These are phyloP conservation scores for Ambrosia hybrid DNA, from an alignment of 140 eudicot genomes.

Conservation along the genomic window DNA sequence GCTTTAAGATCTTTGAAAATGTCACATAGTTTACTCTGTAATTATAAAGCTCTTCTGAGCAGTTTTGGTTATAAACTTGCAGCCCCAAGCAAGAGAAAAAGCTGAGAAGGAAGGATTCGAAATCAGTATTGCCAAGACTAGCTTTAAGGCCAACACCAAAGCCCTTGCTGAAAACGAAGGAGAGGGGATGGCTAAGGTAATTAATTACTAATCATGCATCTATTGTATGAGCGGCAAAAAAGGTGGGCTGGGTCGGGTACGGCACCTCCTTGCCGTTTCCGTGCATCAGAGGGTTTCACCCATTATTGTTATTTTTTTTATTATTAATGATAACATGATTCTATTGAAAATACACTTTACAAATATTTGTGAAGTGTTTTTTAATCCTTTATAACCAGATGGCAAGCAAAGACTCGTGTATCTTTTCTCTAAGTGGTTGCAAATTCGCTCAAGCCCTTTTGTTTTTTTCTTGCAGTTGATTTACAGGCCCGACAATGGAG, in stretches of 20 bases:
- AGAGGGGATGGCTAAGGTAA: conserved; percentile 98
- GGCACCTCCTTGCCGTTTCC: too few relatives aligned
- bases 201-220: conserved; percentile 14
- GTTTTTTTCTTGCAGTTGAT: conserved; percentile 57
- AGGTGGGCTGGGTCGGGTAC: neutral
- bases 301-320: neutral
- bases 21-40: neutral
- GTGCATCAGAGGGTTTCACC: neutral
- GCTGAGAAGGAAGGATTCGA: conserved; percentile 96
- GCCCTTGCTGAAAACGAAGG: conserved; percentile 99
- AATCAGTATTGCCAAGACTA: conserved; percentile 74
- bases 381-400: neutral
- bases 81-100: conserved; percentile 97
- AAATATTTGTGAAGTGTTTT: neutral
- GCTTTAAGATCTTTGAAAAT: neutral
- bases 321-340: neutral
- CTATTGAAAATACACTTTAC: neutral
- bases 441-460: conserved; percentile 12
- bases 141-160: conserved; percentile 97
- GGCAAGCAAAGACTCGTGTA: neutral
- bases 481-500: conserved; percentile 93
- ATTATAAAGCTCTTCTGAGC: conserved; percentile 3
- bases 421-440: neutral
- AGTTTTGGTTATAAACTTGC: conserved; percentile 18
- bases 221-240: neutral